Percentiles rank a stretch among this genome's conserved stretches.
These are phyloP conservation scores for Fusarium staphyleae DNA, from an alignment of 2,329 filamentous ascomycete genomes.

Conservation along the genomic window DNA sequence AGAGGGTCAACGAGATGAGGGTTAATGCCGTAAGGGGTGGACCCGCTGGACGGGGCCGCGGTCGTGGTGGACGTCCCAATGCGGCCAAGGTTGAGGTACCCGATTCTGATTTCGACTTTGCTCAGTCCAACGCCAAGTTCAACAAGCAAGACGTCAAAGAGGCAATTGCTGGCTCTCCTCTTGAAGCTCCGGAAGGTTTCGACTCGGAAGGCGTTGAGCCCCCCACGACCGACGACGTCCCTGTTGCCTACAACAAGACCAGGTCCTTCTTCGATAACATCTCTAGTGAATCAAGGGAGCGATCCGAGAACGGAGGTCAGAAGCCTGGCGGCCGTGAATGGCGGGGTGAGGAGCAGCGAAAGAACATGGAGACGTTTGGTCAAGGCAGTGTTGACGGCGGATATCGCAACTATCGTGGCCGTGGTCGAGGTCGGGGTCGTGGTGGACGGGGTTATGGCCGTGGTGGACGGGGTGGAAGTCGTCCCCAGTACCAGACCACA, in stretches of 20 bases:
- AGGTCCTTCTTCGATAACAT: slow-evolving; percentile 98
- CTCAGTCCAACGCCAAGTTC: slow-evolving; percentile 58
- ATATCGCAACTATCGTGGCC: slow-evolving; percentile 78
- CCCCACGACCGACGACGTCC: slow-evolving; percentile 51
- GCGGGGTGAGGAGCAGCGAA: slow-evolving; percentile 89
- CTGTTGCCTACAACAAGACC: slow-evolving; percentile 80
- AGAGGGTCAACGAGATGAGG: slow-evolving; percentile 80
- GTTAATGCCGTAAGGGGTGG: slow-evolving; percentile 59
- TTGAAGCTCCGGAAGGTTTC: slow-evolving; percentile 57
- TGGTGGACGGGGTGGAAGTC: slow-evolving; percentile 51
- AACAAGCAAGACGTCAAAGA: slow-evolving; percentile 72
- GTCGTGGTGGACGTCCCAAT: slow-evolving; percentile 54
- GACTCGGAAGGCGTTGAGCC: slow-evolving; percentile 50
- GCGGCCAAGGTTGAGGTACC: slow-evolving; percentile 84
- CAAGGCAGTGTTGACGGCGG: slow-evolving; percentile 91
- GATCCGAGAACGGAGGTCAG: slow-evolving; percentile 73
- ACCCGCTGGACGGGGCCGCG: slow-evolving; percentile 58
- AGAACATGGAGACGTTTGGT: slow-evolving; percentile 97
- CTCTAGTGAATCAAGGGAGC: slow-evolving; percentile 89
- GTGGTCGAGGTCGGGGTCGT: slow-evolving; percentile 75
- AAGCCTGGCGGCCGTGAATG: slow-evolving; percentile 84
- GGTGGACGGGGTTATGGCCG: slow-evolving; percentile 51
- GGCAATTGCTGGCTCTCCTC: slow-evolving; percentile 79
- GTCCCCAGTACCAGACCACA: slow-evolving; percentile 44
- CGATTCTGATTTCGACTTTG: slow-evolving; percentile 91